Conservation (phyloP, 2,329 filamentous ascomycete species). For the Penicillium capsulatum region DNA sequence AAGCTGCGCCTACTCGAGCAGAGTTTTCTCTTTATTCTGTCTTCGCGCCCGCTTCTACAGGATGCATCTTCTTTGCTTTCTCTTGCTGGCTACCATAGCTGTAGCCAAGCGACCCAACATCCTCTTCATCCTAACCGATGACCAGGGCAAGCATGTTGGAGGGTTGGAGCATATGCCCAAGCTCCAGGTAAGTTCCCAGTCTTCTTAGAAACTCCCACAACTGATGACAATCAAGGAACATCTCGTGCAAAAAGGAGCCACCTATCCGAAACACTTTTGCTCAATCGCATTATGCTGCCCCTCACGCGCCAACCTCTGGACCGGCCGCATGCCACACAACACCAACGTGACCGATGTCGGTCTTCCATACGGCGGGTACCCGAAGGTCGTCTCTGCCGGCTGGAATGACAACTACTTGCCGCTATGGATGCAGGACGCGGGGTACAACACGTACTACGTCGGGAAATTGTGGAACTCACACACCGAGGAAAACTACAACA, state of each 20-base stretch:
- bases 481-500: constrained; percentile 57
- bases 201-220: too few species aligned
- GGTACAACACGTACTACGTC: constrained; percentile 68
- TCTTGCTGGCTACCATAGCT: constrained; percentile 14
- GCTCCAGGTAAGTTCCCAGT: constrained; percentile 17
- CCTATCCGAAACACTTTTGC: constrained; percentile 56
- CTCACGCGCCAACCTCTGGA: constrained; percentile 59
- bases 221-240: constrained; percentile 50
- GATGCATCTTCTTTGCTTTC: constrained; percentile 12
- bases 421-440: constrained; percentile 64
- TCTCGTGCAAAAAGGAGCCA: constrained; percentile 54
- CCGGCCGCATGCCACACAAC: constrained; percentile 62
- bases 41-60: not conserved
- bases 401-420: constrained; percentile 65
- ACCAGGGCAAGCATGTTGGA: constrained; percentile 52
- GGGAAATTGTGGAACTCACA: constrained; percentile 67
- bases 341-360: constrained; percentile 58
- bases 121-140: constrained; percentile 64
- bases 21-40: too few species aligned
- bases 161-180: constrained; percentile 52
- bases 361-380: constrained; percentile 48
- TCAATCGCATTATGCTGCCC: constrained; percentile 64
- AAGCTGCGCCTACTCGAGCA: too few species aligned
- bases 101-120: constrained; percentile 50
- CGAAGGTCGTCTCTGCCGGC: constrained; percentile 62